A percentile compares a stretch with the other conserved stretches of the same genome.
These are phyloP conservation scores for Pyrrhoderma lamaoense DNA, from an alignment of 1,284 basidiomycete species.

Conservation along the genomic window DNA sequence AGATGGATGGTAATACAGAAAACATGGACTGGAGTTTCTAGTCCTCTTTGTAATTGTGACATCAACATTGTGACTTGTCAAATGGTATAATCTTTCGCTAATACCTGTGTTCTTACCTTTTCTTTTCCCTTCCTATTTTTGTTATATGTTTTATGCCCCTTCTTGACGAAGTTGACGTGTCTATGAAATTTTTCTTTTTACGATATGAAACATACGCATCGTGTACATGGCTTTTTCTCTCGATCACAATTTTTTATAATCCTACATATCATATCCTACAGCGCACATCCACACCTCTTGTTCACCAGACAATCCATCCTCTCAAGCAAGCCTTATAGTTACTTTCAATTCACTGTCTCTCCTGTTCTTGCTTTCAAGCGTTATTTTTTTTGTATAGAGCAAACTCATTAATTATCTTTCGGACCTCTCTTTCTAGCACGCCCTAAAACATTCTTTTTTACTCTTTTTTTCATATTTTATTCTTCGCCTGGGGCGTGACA, in stretches of 20 bases:
- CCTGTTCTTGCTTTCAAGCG: conserved; percentile 7
- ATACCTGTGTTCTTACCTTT: conserved; percentile 9
- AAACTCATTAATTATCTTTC: neutral
- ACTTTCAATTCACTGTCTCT: too few relatives aligned
- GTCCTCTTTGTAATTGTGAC: neutral
- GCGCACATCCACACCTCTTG: neutral
- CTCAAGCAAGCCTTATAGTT: conserved; percentile 12
- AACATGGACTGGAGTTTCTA: conserved; percentile 17
- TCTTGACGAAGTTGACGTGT: neutral
- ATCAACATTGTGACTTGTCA: too few relatives aligned
- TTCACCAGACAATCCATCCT: conserved; percentile 14
- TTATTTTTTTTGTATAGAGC: neutral
- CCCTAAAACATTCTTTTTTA: neutral
- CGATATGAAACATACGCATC: conserved; percentile 2
- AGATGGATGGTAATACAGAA: conserved; percentile 3
- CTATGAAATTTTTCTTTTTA: conserved; percentile 6
- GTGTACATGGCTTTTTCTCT: conserved; percentile 19
- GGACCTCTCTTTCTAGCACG: neutral
- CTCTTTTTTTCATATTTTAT: neutral
- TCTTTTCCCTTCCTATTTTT: conserved; percentile 12
- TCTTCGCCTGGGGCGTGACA: neutral
- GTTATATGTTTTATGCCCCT: conserved; percentile 18
- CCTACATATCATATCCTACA: conserved; percentile 17
- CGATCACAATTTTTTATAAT: conserved; percentile 16
- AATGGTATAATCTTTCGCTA: too few relatives aligned